Evolutionary conservation across 2,329 filamentous ascomycete species (phyloP).

Genomic region (Harringtonia aguacate): DNA sequence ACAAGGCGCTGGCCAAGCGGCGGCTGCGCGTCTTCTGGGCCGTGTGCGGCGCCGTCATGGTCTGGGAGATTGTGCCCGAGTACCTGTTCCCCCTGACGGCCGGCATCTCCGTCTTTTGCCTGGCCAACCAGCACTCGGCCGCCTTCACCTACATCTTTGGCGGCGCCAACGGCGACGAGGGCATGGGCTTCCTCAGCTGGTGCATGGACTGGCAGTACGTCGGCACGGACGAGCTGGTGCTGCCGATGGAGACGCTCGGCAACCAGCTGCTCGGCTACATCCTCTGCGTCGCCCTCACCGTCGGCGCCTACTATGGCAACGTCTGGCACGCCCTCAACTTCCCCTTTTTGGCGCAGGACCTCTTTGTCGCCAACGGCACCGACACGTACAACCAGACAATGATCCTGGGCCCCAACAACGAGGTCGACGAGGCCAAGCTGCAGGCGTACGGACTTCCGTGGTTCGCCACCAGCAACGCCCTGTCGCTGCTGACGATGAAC

Average conservation of each 20-base stretch:
- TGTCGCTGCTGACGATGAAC: slow-evolving; percentile 31
- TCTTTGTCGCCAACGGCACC: slow-evolving; percentile 27
- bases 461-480: slow-evolving; percentile 27
- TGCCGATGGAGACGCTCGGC: slow-evolving; percentile 23
- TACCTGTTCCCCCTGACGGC: slow-evolving; percentile 13
- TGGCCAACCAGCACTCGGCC: slow-evolving; percentile 13
- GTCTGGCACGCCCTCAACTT: slow-evolving; percentile 27
- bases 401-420: slow-evolving; percentile 26
- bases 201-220: slow-evolving; percentile 35
- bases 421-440: slow-evolving; percentile 25
- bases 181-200: slow-evolving; percentile 28
- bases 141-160: slow-evolving; percentile 28
- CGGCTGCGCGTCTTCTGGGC: slow-evolving; percentile 29
- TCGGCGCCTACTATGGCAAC: slow-evolving; percentile 30
- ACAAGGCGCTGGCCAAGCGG: slow-evolving; percentile 23
- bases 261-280: slow-evolving; percentile 28
- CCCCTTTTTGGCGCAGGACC: slow-evolving; percentile 29
- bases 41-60: slow-evolving; percentile 26
- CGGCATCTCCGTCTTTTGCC: slow-evolving; percentile 14
- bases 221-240: slow-evolving; percentile 19
- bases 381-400: slow-evolving; percentile 29
- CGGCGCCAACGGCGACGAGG: slow-evolving; percentile 32
- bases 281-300: slow-evolving; percentile 24
- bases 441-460: slow-evolving; percentile 27
- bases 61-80: slow-evolving; percentile 35